These are phyloP conservation scores for Umbelopsis vinacea DNA, from an alignment of 192 early-diverging fungal species.

Conservation along the genomic window DNA sequence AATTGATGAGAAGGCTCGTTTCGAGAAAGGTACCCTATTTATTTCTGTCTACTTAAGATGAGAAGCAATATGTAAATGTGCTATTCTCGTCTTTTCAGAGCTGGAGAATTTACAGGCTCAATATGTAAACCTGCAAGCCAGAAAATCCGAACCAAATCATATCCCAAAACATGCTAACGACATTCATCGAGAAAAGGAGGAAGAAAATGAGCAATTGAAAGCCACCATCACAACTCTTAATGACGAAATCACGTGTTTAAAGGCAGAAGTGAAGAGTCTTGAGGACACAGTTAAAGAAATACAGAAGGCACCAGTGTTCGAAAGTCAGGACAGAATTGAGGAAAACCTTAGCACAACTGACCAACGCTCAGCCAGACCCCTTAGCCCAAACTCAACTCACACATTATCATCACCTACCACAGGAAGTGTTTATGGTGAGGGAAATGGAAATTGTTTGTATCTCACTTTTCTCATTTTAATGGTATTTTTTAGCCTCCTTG, in stretches of 20 bases:
- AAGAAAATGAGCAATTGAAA: constrained; percentile 52
- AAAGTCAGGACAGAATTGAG: background rate
- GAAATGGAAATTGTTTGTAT: background rate
- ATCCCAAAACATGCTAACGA: constrained; percentile 29
- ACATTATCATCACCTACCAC: background rate
- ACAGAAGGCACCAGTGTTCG: background rate
- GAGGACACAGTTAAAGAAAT: background rate
- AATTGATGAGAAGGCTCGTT: constrained; percentile 22
- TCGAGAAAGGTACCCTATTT: constrained; percentile 28
- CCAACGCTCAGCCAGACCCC: background rate
- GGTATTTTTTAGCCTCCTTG: constrained; percentile 10
- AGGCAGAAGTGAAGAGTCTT: constrained; percentile 1
- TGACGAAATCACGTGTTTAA: constrained; percentile 27
- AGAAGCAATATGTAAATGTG: no score
- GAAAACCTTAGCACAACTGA: background rate
- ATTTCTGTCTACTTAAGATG: no score
- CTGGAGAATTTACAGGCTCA: constrained; percentile 8
- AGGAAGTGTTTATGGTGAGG: constrained; percentile 13
- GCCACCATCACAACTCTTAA: constrained; percentile 38
- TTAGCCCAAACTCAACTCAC: background rate
- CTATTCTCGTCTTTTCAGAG: background rate
- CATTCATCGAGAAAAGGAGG: constrained; percentile 44
- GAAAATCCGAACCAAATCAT: background rate
- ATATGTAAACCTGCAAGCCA: background rate
- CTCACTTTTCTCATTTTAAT: background rate